Percentiles rank a stretch among this genome's conserved stretches.
Evolutionary conservation across 805 yeast genomes (phyloP).

Genomic region (Myxozyma udenii): DNA sequence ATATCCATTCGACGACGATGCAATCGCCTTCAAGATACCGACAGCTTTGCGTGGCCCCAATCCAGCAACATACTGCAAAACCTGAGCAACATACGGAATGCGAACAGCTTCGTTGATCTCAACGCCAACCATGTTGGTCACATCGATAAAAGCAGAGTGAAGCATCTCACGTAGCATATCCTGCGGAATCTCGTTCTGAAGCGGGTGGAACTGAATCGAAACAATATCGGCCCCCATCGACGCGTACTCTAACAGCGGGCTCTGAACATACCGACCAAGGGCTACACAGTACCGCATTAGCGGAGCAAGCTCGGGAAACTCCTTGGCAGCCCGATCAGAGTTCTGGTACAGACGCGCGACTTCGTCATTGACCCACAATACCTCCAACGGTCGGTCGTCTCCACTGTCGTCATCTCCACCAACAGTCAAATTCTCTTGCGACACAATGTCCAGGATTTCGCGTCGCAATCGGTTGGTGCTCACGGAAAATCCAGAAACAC

Average conservation of each 20-base stretch:
- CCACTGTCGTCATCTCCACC: slow-evolving; percentile 35
- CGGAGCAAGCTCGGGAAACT: slow-evolving; percentile 80
- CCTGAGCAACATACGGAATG: slow-evolving; percentile 64
- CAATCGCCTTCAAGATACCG: slow-evolving; percentile 78
- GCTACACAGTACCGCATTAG: slow-evolving; percentile 82
- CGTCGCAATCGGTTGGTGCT: slow-evolving; percentile 53
- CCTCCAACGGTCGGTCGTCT: slow-evolving; percentile 53
- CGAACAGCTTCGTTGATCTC: slow-evolving; percentile 88
- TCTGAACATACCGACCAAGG: slow-evolving; percentile 85
- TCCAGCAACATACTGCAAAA: slow-evolving; percentile 80
- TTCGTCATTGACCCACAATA: slow-evolving; percentile 87
- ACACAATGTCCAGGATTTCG: slow-evolving; percentile 48
- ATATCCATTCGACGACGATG: slow-evolving; percentile 57
- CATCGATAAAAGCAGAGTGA: slow-evolving; percentile 83
- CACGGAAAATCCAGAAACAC: slow-evolving; percentile 82
- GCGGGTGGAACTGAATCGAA: slow-evolving; percentile 60
- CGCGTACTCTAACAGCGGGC: slow-evolving; percentile 88
- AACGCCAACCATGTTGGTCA: slow-evolving; percentile 86
- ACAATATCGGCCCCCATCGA: slow-evolving; percentile 71
- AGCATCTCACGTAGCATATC: slow-evolving; percentile 64
- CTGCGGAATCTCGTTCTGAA: slow-evolving; percentile 66
- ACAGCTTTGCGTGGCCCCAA: slow-evolving; percentile 94
- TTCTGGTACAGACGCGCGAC: slow-evolving; percentile 85
- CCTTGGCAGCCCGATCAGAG: slow-evolving; percentile 68
- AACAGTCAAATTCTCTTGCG: slow-evolving; percentile 48